Evolutionary conservation across 139 green algal species (phyloP), one percentile per base, ranked within the genome.

Genomic region (Diplosphaera chodatii): DNA sequence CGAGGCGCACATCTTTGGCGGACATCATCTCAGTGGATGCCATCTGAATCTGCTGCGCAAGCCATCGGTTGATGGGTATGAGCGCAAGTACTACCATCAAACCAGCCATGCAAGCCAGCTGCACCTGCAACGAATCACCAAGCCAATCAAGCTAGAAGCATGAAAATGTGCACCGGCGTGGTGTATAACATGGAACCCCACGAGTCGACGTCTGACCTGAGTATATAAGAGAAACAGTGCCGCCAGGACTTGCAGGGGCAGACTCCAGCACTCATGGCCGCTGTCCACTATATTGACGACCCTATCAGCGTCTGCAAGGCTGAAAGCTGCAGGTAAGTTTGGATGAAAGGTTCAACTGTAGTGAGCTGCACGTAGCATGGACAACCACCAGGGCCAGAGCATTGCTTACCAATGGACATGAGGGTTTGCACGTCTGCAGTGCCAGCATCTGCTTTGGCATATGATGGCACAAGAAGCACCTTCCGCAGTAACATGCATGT

Each of bases 171-270:
- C n/a, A n/a, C n/a, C n/a, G n/a, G n/a, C n/a, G n/a, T n/a, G n/a
- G n/a, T n/a, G n/a, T n/a, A n/a, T n/a, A n/a, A n/a, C n/a, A n/a
- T 48, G 37, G 37, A 6, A 48, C 37, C 37, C 37, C n/a, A n/a
- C n/a, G n/a, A n/a, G n/a, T 48, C 37, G 6, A 10, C 23, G 6
- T 16, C 32, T 18, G 31, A 88, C 89, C 86, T 97, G 89, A 15
- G 70, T 83, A 74, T 96, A 96, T 59, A 97, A 85, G 67, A 97
- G 83, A 65, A 75, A 87, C 56, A 97, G 85, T 4, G 89, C 91
- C 3, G 90, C 70, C 0, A 55, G 68, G 21, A 97, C 90, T 82
- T 97, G 90, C 23, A 90, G 55, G 13, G 91, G 89, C 73, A 97
- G 75, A 55, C 75, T 88, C 86, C 86, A 96, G 4, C 97, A 80